Conservation (phyloP, 139 green algal species). For the Raphidocelis subcapitata region DNA sequence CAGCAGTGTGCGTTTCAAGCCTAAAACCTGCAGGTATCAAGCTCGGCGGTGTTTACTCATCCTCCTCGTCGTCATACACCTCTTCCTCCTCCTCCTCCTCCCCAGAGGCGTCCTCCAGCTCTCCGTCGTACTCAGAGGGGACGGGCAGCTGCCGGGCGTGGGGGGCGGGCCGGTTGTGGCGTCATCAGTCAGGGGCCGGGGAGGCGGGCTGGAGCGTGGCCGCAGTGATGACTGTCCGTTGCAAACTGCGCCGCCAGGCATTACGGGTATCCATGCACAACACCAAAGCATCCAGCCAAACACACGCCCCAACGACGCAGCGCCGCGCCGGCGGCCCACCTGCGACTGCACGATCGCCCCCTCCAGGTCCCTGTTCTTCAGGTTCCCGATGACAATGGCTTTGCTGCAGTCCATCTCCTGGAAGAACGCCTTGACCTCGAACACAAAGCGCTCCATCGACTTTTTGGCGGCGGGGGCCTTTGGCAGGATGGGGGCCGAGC, state of each 20-base stretch:
- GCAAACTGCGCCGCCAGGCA: too few relatives aligned
- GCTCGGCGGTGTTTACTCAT: background rate
- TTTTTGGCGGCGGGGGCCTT: slow-evolving; percentile 26
- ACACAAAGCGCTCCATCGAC: slow-evolving; percentile 30
- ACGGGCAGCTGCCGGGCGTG: background rate
- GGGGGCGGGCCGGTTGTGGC: background rate
- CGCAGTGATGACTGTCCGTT: background rate
- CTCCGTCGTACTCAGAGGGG: background rate
- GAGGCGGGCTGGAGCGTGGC: background rate
- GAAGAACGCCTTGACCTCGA: slow-evolving; percentile 26
- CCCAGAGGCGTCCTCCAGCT: background rate
- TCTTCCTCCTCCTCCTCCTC: background rate
- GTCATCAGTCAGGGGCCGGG: background rate
- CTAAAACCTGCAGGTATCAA: too few relatives aligned
- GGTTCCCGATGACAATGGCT: slow-evolving; percentile 19
- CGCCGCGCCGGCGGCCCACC: background rate
- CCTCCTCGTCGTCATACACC: background rate
- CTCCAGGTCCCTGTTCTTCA: slow-evolving; percentile 37
- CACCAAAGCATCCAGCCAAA: background rate
- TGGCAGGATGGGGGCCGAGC: slow-evolving; percentile 3
- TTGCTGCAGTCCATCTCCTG: slow-evolving; percentile 7
- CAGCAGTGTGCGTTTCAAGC: too few relatives aligned
- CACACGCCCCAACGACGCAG: background rate
- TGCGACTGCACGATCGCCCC: slow-evolving; percentile 29
- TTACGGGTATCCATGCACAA: too few relatives aligned